Percentiles rank a stretch among this genome's conserved stretches.
Evolutionary conservation across 768 basidiomycete genomes (phyloP).

Genomic region (Hygrocybe punicea): DNA sequence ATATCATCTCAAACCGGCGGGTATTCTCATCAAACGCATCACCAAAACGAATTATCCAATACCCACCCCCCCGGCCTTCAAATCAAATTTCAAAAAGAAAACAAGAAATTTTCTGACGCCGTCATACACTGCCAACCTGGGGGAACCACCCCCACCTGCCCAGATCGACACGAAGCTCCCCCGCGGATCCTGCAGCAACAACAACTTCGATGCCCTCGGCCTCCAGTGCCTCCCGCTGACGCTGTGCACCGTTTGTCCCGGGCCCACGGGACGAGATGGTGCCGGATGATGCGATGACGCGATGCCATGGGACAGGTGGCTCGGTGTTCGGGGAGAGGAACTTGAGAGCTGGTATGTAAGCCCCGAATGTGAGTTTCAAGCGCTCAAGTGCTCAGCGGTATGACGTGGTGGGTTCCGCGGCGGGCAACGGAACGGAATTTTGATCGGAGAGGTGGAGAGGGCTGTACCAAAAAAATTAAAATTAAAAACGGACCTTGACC

Average conservation of each 20-base stretch:
- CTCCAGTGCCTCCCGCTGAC: constrained; percentile 72
- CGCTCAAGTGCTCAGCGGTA: neutral
- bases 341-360: constrained; percentile 61
- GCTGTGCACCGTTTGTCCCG: constrained; percentile 71
- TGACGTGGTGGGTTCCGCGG: no score
- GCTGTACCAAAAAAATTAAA: no score
- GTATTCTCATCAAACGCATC: no score
- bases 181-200: constrained; percentile 51
- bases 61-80: neutral
- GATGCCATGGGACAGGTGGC: constrained; percentile 78
- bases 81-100: no score
- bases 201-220: constrained; percentile 81
- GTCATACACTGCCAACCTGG: constrained; percentile 7
- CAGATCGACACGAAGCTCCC: constrained; percentile 58
- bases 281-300: constrained; percentile 69
- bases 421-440: neutral
- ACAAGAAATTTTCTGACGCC: no score
- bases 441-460: constrained; percentile 3
- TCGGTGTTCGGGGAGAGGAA: constrained; percentile 56
- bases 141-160: constrained; percentile 69
- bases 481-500: no score
- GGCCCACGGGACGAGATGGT: constrained; percentile 80
- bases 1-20: no score
- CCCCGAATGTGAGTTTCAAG: neutral
- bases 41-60: neutral